Evolutionary conservation across 1,284 basidiomycete species (phyloP).

Genomic region (Neotropicomus parvogracilis): DNA sequence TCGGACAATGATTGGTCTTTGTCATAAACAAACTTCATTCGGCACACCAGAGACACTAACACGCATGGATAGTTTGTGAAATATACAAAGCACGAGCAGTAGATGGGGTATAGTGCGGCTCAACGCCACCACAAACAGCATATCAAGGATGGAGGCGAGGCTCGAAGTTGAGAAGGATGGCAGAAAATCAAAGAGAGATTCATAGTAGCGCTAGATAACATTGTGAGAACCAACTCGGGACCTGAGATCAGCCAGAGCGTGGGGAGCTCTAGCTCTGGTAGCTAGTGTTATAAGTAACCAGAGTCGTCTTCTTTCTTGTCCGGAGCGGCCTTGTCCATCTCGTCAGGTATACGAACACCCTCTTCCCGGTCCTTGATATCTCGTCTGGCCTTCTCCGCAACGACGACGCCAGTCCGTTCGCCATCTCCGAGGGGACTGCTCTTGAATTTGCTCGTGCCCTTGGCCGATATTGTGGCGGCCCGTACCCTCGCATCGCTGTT

Average conservation of each 20-base stretch:
- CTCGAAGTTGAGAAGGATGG: neutral
- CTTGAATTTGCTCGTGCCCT: conserved; percentile 62
- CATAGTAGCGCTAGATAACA: neutral
- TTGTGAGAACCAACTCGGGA: neutral
- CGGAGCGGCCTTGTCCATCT: conserved; percentile 17
- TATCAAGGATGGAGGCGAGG: neutral
- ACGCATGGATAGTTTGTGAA: neutral
- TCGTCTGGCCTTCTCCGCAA: conserved; percentile 41
- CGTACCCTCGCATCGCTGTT: conserved; percentile 17
- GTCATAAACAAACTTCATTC: too few relatives aligned
- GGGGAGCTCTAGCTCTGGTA: neutral
- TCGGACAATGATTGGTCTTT: neutral
- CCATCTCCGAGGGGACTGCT: conserved; percentile 56
- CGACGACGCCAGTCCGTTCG: conserved; percentile 40
- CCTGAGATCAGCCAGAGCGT: neutral
- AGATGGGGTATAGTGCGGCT: conserved; percentile 16
- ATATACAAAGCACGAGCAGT: neutral
- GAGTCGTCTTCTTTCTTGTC: conserved; percentile 27
- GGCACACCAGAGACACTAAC: too few relatives aligned
- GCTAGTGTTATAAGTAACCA: conserved; percentile 26
- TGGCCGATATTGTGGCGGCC: conserved; percentile 21
- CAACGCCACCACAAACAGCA: conserved; percentile 14
- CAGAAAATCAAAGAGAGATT: neutral
- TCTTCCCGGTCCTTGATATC: conserved; percentile 23
- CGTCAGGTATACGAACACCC: conserved; percentile 23